Conservation (phyloP, 2,329 filamentous ascomycete genomes). For the Orbilia quercus region DNA sequence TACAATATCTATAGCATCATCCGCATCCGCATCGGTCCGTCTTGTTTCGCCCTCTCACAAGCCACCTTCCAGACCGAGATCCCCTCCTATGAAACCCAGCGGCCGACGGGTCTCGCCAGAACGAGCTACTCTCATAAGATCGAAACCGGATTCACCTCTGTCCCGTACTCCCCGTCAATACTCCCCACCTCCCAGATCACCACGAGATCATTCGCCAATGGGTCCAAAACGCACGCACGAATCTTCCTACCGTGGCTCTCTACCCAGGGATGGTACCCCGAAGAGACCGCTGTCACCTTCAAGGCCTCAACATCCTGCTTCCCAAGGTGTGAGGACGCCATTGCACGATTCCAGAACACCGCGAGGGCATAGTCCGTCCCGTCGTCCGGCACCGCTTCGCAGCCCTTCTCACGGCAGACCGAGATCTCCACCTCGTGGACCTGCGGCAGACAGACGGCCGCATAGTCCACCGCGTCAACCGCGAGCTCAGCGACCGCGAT, state of each 20-base stretch:
- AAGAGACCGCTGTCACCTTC: constrained; percentile 37
- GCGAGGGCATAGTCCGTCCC: constrained; percentile 27
- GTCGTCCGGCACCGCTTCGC: constrained; percentile 2
- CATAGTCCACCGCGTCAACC: constrained; percentile 44
- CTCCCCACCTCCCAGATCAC: constrained; percentile 46
- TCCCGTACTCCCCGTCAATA: constrained; percentile 44
- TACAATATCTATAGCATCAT: constrained; percentile 37
- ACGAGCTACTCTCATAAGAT: constrained; percentile 56
- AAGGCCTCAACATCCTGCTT: constrained; percentile 20
- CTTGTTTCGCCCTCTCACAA: constrained; percentile 53
- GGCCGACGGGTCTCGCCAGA: constrained; percentile 56
- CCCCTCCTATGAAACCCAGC: constrained; percentile 50
- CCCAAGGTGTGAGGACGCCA: constrained; percentile 16
- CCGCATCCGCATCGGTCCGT: too few relatives aligned
- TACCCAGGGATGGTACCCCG: constrained; percentile 25
- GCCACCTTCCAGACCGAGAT: constrained; percentile 57
- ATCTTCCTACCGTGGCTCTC: constrained; percentile 12
- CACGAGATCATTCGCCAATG: constrained; percentile 46
- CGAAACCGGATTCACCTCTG: constrained; percentile 55
- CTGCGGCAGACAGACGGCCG: constrained; percentile 39
- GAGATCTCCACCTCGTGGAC: constrained; percentile 41
- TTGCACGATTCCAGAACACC: constrained; percentile 16
- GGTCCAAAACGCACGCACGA: constrained; percentile 34
- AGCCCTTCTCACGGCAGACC: constrained; percentile 9
- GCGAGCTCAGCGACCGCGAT: constrained; percentile 31